A percentile compares a stretch with the other conserved stretches of the same genome.
These are phyloP conservation scores for Chlorella vulgaris DNA, from an alignment of 139 green algal genomes.

Conservation along the genomic window DNA sequence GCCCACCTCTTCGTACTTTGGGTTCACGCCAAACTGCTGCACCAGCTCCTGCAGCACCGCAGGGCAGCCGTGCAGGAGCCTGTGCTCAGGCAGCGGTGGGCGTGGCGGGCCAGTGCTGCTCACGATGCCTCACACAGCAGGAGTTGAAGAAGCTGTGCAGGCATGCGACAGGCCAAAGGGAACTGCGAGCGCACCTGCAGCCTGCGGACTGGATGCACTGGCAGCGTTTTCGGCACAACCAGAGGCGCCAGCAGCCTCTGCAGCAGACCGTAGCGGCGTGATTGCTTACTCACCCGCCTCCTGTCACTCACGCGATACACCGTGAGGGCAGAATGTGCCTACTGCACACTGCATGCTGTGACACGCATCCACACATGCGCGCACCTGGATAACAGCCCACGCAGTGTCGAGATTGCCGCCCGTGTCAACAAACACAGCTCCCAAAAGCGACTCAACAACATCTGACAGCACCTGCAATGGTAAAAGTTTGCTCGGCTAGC, in stretches of 20 bases:
- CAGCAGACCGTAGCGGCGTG: not conserved
- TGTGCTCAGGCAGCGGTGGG: not conserved
- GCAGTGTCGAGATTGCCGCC: conserved; percentile 23
- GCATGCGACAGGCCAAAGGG: too few species aligned
- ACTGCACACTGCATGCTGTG: not conserved
- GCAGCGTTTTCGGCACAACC: conserved; percentile 42
- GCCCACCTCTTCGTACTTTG: conserved; percentile 19
- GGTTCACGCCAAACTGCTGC: conserved; percentile 20
- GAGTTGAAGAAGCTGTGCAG: too few species aligned
- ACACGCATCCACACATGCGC: not conserved
- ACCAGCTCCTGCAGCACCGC: conserved; percentile 36
- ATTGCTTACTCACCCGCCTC: too few species aligned
- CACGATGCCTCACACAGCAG: too few species aligned
- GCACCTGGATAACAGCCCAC: conserved; percentile 33
- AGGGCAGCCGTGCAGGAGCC: not conserved
- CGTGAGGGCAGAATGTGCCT: not conserved
- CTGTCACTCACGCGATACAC: not conserved
- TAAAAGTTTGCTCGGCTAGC: not conserved
- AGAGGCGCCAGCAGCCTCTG: conserved; percentile 46
- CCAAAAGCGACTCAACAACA: conserved; percentile 55
- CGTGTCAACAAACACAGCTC: conserved; percentile 58
- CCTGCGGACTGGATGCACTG: conserved; percentile 46
- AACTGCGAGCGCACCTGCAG: conserved; percentile 21
- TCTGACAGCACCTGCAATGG: conserved; percentile 60
- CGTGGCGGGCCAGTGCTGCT: too few species aligned